Conservation (phyloP, 768 basidiomycete genomes). For the Gymnopilus junonius region DNA sequence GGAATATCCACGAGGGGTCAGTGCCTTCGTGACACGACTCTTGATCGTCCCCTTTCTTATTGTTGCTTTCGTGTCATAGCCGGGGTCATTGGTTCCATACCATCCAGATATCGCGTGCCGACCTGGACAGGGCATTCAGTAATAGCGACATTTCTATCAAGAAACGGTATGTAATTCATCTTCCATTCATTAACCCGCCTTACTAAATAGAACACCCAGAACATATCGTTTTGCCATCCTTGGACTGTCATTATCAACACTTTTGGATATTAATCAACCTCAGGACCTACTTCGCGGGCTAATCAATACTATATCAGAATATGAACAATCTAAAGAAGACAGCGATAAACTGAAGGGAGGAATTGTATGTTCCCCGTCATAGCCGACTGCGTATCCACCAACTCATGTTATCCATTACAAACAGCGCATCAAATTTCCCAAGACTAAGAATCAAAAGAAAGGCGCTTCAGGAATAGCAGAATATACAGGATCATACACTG, state of each 20-base stretch:
- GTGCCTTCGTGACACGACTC: slow-evolving; percentile 28
- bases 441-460: slow-evolving; percentile 59
- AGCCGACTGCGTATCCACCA: background rate
- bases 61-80: slow-evolving; percentile 39
- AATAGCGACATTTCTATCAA: slow-evolving; percentile 65
- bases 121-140: slow-evolving; percentile 76
- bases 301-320: slow-evolving; percentile 72
- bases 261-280: slow-evolving; percentile 82
- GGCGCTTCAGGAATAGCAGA: slow-evolving; percentile 58
- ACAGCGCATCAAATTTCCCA: slow-evolving; percentile 58
- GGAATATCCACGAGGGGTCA: slow-evolving; percentile 87
- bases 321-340: slow-evolving; percentile 79
- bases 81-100: slow-evolving; percentile 90
- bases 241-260: slow-evolving; percentile 82
- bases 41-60: slow-evolving; percentile 1
- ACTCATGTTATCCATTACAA: slow-evolving; percentile 3
- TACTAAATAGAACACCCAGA: slow-evolving; percentile 39
- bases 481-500: slow-evolving; percentile 62
- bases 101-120: slow-evolving; percentile 73
- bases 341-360: slow-evolving; percentile 61
- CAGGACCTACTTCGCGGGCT: slow-evolving; percentile 81
- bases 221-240: slow-evolving; percentile 84
- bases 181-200: slow-evolving; percentile 1
- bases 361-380: slow-evolving; percentile 52
- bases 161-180: slow-evolving; percentile 57